Percentiles rank a stretch among this genome's conserved stretches.
These are phyloP conservation scores for Myriosclerotinia duriaeana DNA, from an alignment of 2,329 filamentous ascomycete genomes.

Conservation along the genomic window DNA sequence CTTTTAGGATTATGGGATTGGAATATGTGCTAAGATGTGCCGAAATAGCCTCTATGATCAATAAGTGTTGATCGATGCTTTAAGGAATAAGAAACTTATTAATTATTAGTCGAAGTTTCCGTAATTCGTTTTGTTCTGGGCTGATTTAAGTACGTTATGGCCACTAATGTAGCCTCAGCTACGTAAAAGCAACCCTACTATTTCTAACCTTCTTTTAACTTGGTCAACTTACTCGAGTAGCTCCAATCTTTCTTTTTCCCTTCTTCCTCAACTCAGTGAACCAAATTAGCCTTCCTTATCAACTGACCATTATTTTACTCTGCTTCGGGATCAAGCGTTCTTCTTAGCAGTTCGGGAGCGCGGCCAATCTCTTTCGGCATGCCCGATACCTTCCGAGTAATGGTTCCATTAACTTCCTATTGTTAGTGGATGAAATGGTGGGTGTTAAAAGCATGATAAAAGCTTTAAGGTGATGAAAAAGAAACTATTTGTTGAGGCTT, in stretches of 20 bases:
- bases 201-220: background rate
- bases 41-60: too few species aligned
- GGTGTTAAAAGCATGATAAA: background rate
- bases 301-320: background rate
- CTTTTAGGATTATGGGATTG: too few species aligned
- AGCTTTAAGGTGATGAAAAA: background rate
- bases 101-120: too few species aligned
- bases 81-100: too few species aligned
- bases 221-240: too few species aligned
- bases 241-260: background rate
- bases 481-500: background rate
- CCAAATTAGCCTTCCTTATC: background rate
- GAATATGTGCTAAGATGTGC: too few species aligned
- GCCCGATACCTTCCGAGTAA: background rate
- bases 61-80: too few species aligned
- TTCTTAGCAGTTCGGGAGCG: background rate
- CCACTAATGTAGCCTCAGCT: background rate
- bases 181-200: background rate
- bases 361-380: background rate
- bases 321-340: background rate
- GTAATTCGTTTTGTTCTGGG: too few species aligned
- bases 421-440: background rate
- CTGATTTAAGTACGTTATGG: too few species aligned
- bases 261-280: background rate
- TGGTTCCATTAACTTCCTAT: too few species aligned